Conservation (phyloP, 768 basidiomycete species). For the Nevesoporus exiguus region DNA sequence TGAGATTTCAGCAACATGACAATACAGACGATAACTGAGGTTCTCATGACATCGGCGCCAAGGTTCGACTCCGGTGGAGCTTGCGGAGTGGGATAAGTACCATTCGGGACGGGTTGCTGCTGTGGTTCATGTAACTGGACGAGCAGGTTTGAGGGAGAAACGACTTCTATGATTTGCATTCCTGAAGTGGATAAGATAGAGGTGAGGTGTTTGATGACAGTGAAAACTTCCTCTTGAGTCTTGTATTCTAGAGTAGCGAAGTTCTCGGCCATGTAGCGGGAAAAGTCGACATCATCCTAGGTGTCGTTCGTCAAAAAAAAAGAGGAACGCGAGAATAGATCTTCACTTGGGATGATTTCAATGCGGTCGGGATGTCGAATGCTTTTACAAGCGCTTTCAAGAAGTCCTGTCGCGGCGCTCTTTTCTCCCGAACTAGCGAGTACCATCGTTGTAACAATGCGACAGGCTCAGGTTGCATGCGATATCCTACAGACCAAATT, state of each 20-base stretch:
- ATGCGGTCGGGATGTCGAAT: conserved; percentile 67
- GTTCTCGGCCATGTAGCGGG: conserved; percentile 93
- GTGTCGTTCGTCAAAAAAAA: neutral
- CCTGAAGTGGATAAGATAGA: conserved; percentile 73
- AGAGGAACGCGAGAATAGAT: neutral
- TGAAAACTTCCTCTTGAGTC: conserved; percentile 88
- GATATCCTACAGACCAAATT: conserved; percentile 49
- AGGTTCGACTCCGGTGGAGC: conserved; percentile 7
- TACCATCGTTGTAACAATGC: conserved; percentile 92
- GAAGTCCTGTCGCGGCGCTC: conserved; percentile 82
- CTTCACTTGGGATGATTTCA: conserved; percentile 55
- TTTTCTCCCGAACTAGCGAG: conserved; percentile 85
- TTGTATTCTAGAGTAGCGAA: conserved; percentile 92
- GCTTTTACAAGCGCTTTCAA: conserved; percentile 76
- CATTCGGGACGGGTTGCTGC: conserved; percentile 2
- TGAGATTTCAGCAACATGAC: conserved; percentile 85
- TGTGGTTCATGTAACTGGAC: conserved; percentile 49
- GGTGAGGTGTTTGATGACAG: conserved; percentile 78
- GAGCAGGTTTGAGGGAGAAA: conserved; percentile 70
- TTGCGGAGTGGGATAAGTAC: neutral
- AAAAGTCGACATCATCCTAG: conserved; percentile 81
- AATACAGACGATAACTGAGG: conserved; percentile 76
- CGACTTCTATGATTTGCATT: conserved; percentile 72
- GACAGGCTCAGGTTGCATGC: conserved; percentile 55
- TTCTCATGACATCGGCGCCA: conserved; percentile 44